These are phyloP conservation scores for Globisporangium irregulare DNA, from an alignment of 352 stramenopile species.

Conservation along the genomic window DNA sequence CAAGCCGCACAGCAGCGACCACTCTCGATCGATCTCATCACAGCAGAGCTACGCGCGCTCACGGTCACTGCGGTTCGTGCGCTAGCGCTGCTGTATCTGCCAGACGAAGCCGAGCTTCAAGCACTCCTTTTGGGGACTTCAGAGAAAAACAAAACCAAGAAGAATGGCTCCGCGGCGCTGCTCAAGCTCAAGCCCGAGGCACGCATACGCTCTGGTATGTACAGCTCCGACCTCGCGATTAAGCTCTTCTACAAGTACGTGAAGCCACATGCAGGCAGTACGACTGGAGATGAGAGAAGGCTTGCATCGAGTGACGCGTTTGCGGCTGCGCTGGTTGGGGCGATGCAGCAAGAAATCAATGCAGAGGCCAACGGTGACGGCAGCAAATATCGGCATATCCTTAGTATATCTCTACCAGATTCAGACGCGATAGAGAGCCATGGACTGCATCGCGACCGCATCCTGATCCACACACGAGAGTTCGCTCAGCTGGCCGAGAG, in stretches of 20 bases:
- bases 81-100: neutral
- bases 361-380: neutral
- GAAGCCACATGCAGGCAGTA: neutral
- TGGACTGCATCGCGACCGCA: constrained; percentile 31
- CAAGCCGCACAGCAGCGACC: neutral
- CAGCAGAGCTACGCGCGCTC: neutral
- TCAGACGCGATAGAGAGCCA: constrained; percentile 13
- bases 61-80: neutral
- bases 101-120: neutral
- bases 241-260: constrained; percentile 20
- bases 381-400: constrained; percentile 23
- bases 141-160: neutral
- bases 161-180: neutral
- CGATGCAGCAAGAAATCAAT: constrained; percentile 7
- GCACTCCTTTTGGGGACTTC: neutral
- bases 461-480: constrained; percentile 47
- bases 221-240: constrained; percentile 19
- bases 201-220: neutral
- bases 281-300: neutral
- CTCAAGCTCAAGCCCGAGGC: constrained; percentile 18
- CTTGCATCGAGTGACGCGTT: neutral
- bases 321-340: neutral
- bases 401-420: constrained; percentile 28
- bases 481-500: constrained; percentile 20
- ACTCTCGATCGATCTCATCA: neutral